These are phyloP conservation scores for Diutina pseudorugosa DNA, from an alignment of 1,139 yeast species.

Conservation along the genomic window DNA sequence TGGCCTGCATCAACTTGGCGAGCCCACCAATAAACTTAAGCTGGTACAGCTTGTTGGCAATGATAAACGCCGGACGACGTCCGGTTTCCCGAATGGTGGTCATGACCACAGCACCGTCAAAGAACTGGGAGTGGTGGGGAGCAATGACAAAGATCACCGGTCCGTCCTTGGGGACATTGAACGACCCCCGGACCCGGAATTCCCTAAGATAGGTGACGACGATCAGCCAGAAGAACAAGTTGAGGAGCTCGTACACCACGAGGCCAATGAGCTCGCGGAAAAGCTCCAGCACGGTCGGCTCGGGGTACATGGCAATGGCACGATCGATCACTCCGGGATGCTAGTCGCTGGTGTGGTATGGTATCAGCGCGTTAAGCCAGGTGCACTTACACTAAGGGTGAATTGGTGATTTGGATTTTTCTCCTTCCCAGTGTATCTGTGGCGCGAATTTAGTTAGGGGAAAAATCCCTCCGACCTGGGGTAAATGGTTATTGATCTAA, in stretches of 20 bases:
- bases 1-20: conserved; percentile 47
- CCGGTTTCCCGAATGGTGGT: conserved; percentile 16
- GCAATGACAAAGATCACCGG: conserved; percentile 34
- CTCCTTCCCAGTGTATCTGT: too few species aligned
- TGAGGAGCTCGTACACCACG: conserved; percentile 19
- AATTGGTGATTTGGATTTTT: too few species aligned
- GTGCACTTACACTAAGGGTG: too few species aligned
- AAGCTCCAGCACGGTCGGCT: background rate
- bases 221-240: conserved; percentile 24
- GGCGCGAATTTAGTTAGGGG: too few species aligned
- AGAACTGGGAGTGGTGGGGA: conserved; percentile 35
- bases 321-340: too few species aligned
- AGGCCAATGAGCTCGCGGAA: background rate
- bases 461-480: too few species aligned
- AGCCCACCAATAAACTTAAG: conserved; percentile 47
- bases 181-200: conserved; percentile 26
- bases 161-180: conserved; percentile 27
- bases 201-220: conserved; percentile 34
- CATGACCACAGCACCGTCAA: conserved; percentile 32
- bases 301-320: background rate
- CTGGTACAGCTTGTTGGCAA: conserved; percentile 73
- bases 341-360: too few species aligned
- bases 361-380: too few species aligned
- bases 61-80: conserved; percentile 40
- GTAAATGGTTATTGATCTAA: too few species aligned